Evolutionary conservation across 2,329 filamentous ascomycete genomes (phyloP).

Genomic region (Fusarium guadeloupense): DNA sequence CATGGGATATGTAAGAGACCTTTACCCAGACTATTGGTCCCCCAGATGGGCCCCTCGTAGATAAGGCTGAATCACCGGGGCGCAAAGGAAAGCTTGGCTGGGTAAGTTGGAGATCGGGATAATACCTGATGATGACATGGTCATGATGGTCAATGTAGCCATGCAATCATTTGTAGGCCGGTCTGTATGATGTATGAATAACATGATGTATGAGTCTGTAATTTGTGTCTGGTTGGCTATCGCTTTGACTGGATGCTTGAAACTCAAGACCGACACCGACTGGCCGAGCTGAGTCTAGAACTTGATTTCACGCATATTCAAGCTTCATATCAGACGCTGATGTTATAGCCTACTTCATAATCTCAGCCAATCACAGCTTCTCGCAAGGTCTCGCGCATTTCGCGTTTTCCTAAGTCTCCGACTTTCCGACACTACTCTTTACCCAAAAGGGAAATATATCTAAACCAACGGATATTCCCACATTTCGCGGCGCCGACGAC

Average conservation of each 20-base stretch:
- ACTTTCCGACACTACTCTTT: conserved; percentile 22
- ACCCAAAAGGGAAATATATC: too few relatives aligned
- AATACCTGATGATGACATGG: neutral
- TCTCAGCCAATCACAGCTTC: conserved; percentile 22
- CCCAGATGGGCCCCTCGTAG: neutral
- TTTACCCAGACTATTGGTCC: neutral
- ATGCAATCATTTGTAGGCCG: too few relatives aligned
- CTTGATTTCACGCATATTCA: neutral
- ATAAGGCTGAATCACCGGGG: conserved; percentile 3
- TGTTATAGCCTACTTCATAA: too few relatives aligned
- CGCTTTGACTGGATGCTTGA: too few relatives aligned
- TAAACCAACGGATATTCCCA: neutral
- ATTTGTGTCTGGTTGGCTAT: too few relatives aligned
- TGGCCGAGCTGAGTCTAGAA: neutral
- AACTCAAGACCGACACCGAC: too few relatives aligned
- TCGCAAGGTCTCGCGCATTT: conserved; percentile 9
- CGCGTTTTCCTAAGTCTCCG: conserved; percentile 35
- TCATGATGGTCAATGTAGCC: too few relatives aligned
- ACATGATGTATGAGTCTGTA: too few relatives aligned
- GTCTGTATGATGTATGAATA: too few relatives aligned
- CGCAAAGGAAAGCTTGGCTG: neutral
- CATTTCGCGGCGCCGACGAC: conserved; percentile 34
- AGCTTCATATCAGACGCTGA: too few relatives aligned
- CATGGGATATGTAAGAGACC: neutral
- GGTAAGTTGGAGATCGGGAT: neutral